Evolutionary conservation across 495 filamentous ascomycete genomes (phyloP), one percentile per base, ranked within the genome.

Genomic region (Elasticomyces elasticus): DNA sequence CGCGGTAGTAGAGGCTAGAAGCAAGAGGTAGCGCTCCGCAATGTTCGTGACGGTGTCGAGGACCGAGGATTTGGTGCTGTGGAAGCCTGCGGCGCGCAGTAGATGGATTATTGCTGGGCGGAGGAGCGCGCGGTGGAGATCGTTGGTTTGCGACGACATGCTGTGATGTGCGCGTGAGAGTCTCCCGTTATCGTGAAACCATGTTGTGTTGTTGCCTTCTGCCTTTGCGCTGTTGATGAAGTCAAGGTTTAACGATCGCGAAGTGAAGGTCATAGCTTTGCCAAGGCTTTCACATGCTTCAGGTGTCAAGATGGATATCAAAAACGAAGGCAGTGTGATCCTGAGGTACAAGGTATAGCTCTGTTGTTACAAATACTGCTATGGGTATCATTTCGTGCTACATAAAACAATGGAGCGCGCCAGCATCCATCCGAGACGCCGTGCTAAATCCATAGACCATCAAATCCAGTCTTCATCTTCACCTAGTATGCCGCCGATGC

Each of bases 71-170:
- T 78, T 78, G 2, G 86, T 83, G 6, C 79, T 69, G 61, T 90
- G 83, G 68, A 89, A 94, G 70, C 89, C 89, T 28, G 85, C 78
- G 27, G 88, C 87, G 61, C 89, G 86, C 28, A 95, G 79, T 63
- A 92, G 89, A 59, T 92, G 86, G 51, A 94, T 79, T 52, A 94
- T 77, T 27, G 81, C 79, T 1, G 89, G 89, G 22, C 86, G 83
- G 23, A 94, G 77, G 60, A 94, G 81, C 30, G 87, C 78, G 67
- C 82, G 81, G 70, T 85, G 82, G 49, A 89, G 77, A 49, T 70
- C 60, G 47, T 59, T 49, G 49, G 52, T 10, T 46, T 54, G 44
- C 27, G 7, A 15, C 5, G 55, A 60, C 54, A 50, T 61, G 41
- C 20, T 53, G 42, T 45, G 2, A 5, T 10, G 42, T 27, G 20